Evolutionary conservation across 257 asterid genomes (phyloP).

Genomic region (Nicotiana obtusifolia): DNA sequence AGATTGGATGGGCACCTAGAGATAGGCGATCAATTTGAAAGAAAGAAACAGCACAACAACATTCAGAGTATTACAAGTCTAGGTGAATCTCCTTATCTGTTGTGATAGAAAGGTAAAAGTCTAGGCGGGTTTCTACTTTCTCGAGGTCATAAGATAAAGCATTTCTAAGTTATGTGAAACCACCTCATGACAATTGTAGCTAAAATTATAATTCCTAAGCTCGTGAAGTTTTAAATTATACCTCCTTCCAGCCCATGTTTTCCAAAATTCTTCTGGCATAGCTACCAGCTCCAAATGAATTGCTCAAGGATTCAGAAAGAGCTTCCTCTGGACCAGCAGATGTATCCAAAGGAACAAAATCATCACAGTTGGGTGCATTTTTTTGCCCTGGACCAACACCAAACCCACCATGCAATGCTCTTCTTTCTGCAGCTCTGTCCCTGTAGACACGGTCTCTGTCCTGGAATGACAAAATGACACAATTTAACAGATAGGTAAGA

Average conservation of each 20-base stretch:
- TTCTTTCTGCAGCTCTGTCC: slow-evolving; percentile 97
- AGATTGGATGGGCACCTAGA: neutral
- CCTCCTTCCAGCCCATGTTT: slow-evolving; percentile 99
- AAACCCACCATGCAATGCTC: slow-evolving; percentile 83
- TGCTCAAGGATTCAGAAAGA: slow-evolving; percentile 62
- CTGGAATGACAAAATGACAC: slow-evolving; percentile 25
- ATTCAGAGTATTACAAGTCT: neutral
- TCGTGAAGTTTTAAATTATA: slow-evolving; percentile 18
- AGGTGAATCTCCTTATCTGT: neutral
- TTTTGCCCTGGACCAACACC: slow-evolving; percentile 97
- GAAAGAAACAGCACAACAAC: neutral
- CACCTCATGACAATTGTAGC: neutral
- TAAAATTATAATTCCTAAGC: neutral
- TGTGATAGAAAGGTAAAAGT: too few species aligned
- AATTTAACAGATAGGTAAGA: neutral
- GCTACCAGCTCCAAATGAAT: slow-evolving; percentile 80
- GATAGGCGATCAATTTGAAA: neutral
- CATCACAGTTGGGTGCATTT: slow-evolving; percentile 24
- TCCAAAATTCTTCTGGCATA: slow-evolving; percentile 77
- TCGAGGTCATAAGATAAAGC: neutral
- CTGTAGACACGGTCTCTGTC: slow-evolving; percentile 44
- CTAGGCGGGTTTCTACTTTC: neutral
- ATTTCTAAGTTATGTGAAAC: neutral
- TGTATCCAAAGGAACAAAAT: slow-evolving; percentile 38
- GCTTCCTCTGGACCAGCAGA: slow-evolving; percentile 49